Conservation (phyloP, 345 rosid genomes). For the Gynandropsis gynandra region DNA sequence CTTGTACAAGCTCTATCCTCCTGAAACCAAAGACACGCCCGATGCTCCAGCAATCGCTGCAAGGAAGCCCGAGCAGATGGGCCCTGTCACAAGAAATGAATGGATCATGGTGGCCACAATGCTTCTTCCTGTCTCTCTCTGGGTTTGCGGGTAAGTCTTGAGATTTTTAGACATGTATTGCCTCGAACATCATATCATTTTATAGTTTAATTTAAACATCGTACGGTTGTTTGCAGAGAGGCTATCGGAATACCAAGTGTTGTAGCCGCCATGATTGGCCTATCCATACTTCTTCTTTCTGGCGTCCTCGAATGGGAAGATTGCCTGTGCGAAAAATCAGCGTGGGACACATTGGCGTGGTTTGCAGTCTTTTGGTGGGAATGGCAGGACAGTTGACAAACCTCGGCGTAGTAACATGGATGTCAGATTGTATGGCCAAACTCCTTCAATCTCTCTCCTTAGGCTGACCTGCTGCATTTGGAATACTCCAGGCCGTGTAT, state of each 20-base stretch:
- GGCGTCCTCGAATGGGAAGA: constrained; percentile 98
- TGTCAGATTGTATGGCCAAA: constrained; percentile 70
- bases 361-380: constrained; percentile 85
- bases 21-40: constrained; percentile 89
- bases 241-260: constrained; percentile 80
- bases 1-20: constrained; percentile 86
- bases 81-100: constrained; percentile 75
- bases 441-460: constrained; percentile 60
- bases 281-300: constrained; percentile 69
- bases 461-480: constrained; percentile 89
- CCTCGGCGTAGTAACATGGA: constrained; percentile 83
- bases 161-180: neutral
- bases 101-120: constrained; percentile 91
- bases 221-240: constrained; percentile 45
- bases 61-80: constrained; percentile 65
- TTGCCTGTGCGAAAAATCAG: constrained; percentile 88
- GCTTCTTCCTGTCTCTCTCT: constrained; percentile 87
- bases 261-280: constrained; percentile 92
- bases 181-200: neutral
- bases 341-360: constrained; percentile 98
- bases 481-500: constrained; percentile 85
- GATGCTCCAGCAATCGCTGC: constrained; percentile 94
- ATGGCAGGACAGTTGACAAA: constrained; percentile 93
- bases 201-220: neutral
- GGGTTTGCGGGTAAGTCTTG: constrained; percentile 75